These are phyloP conservation scores for Lichenothelia convexa DNA, from an alignment of 495 filamentous ascomycete species.

Conservation along the genomic window DNA sequence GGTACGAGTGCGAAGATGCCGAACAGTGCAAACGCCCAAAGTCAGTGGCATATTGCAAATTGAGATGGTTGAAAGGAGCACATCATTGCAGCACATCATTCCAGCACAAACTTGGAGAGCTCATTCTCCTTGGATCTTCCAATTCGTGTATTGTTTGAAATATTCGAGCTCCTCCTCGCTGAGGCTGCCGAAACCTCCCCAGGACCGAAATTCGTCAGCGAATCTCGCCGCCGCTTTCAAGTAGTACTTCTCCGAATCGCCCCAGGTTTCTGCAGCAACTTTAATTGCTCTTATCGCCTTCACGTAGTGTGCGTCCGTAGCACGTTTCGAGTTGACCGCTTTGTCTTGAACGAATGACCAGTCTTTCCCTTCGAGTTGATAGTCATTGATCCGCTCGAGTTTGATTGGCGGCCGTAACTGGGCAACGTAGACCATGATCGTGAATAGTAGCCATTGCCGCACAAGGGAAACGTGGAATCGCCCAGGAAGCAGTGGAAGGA, in stretches of 20 bases:
- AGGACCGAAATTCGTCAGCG: too few relatives aligned
- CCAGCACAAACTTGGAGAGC: too few relatives aligned
- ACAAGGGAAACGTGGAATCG: conserved; percentile 56
- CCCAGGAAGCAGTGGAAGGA: conserved; percentile 60
- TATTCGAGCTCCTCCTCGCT: too few relatives aligned
- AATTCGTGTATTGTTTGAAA: too few relatives aligned
- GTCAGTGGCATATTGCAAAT: too few relatives aligned
- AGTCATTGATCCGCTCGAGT: conserved; percentile 39
- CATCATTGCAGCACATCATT: too few relatives aligned
- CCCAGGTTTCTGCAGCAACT: conserved; percentile 63
- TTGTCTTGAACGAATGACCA: conserved; percentile 61
- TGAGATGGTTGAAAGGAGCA: too few relatives aligned
- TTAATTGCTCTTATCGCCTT: conserved; percentile 62
- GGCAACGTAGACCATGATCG: conserved; percentile 55
- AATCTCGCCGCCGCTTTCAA: conserved; percentile 65
- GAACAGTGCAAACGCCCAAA: too few relatives aligned
- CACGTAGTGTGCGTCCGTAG: conserved; percentile 64
- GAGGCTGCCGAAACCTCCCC: too few relatives aligned
- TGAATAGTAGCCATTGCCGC: conserved; percentile 76
- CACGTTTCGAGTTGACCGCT: conserved; percentile 44
- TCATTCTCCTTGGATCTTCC: too few relatives aligned
- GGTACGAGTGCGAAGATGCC: too few relatives aligned
- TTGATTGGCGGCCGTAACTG: conserved; percentile 54
- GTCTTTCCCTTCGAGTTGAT: conserved; percentile 40
- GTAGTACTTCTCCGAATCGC: conserved; percentile 58